phyloP scores from a whole-genome alignment of 148 eudicot genomes.

The Agrostemma githago region DNA sequence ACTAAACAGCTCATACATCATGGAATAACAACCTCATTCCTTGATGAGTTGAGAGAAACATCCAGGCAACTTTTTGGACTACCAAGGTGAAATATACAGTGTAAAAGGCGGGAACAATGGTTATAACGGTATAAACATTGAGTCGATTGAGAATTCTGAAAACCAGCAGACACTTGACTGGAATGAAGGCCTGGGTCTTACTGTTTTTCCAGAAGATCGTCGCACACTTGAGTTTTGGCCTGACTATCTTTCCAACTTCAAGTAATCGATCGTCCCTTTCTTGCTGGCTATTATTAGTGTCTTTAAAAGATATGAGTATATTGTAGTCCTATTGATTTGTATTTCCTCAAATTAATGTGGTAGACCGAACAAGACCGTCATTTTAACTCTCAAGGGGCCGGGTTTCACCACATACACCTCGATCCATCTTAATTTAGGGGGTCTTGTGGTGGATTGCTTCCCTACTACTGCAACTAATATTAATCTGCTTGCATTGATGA shows the following conservation, averaged over 20 bases:
- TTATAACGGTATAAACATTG: conserved; percentile 16
- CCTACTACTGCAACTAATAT: no score
- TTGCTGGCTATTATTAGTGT: no score
- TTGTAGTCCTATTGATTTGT: no score
- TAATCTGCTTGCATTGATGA: no score
- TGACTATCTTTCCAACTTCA: conserved; percentile 27
- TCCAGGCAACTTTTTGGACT: conserved; percentile 35
- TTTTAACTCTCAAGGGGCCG: no score
- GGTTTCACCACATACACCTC: no score
- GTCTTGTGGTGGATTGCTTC: no score
- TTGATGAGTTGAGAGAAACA: conserved; percentile 31
- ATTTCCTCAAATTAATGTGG: no score
- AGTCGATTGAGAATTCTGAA: neutral
- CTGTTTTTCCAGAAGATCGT: conserved; percentile 34
- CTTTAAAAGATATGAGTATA: no score
- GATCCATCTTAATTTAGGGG: no score
- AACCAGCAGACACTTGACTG: conserved; percentile 31
- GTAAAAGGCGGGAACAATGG: conserved; percentile 30
- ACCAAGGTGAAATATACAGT: conserved; percentile 34
- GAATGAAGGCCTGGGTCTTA: conserved; percentile 39
- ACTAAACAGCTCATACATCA: conserved; percentile 36
- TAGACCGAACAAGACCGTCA: no score
- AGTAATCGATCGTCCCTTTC: conserved; percentile 21
- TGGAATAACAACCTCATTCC: conserved; percentile 37
- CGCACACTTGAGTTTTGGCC: conserved; percentile 47